phyloP scores from a whole-genome alignment of 2,329 filamentous ascomycete genomes.

The Ilyonectria sp. region DNA sequence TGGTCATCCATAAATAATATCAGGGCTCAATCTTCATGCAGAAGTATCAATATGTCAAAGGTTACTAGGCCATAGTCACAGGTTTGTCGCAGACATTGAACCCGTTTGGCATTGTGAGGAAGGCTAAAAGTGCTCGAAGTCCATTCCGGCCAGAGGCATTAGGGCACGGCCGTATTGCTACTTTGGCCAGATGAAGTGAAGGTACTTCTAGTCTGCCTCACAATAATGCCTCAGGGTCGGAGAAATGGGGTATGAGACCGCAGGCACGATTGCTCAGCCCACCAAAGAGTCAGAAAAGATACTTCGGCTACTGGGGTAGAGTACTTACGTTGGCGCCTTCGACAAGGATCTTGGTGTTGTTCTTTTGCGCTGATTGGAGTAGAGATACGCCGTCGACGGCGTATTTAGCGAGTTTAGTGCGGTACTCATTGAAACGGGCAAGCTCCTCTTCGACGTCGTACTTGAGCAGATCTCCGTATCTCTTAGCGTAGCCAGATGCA shows the following conservation, averaged over 20 bases:
- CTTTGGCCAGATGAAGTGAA: not conserved
- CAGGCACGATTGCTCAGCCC: not conserved
- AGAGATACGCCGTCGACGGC: constrained; percentile 7
- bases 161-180: not conserved
- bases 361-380: constrained; percentile 20
- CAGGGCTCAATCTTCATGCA: not conserved
- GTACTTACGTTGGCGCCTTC: constrained; percentile 21
- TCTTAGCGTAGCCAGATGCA: constrained; percentile 74
- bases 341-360: constrained; percentile 11
- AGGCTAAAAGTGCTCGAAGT: not conserved
- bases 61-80: not conserved
- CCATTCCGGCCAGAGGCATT: not conserved
- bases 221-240: not conserved
- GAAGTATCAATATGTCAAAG: not conserved
- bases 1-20: too few species aligned
- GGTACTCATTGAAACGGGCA: constrained; percentile 16
- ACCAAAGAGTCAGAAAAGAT: not conserved
- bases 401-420: constrained; percentile 12
- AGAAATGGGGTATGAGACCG: not conserved
- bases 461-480: constrained; percentile 64
- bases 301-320: not conserved
- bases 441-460: constrained; percentile 30
- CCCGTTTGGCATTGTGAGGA: not conserved
- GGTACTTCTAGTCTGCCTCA: not conserved
- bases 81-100: not conserved